A percentile compares a stretch with the other conserved stretches of the same genome.
These are phyloP conservation scores for Hericium coralloides DNA, from an alignment of 768 basidiomycete genomes.

Conservation along the genomic window DNA sequence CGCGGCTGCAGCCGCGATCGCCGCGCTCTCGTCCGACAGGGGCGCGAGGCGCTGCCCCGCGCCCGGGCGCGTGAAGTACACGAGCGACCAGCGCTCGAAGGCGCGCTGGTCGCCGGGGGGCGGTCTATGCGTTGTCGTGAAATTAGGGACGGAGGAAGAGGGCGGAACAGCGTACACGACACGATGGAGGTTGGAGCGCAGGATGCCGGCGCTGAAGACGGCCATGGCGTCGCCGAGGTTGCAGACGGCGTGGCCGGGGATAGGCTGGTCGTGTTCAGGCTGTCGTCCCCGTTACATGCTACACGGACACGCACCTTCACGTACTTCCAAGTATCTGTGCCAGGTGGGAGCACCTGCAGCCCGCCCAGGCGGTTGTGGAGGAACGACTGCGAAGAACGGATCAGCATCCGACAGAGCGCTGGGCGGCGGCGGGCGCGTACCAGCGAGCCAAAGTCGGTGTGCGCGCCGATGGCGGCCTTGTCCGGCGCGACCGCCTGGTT, in stretches of 20 bases:
- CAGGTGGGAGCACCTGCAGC: conserved; percentile 58
- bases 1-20: not conserved
- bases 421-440: conserved; percentile 22
- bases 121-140: conserved; percentile 18
- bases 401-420: not conserved
- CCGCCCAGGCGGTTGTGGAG: conserved; percentile 63
- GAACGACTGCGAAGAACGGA: conserved; percentile 27
- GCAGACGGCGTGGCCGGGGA: conserved; percentile 25
- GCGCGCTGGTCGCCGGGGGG: conserved; percentile 50
- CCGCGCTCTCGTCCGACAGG: not conserved
- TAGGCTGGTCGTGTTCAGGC: conserved; percentile 9
- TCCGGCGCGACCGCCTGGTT: not conserved
- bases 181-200: conserved; percentile 24
- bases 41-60: not conserved
- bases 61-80: conserved; percentile 15
- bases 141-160: not conserved
- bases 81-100: conserved; percentile 57
- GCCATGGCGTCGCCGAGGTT: conserved; percentile 25
- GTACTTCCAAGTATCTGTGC: conserved; percentile 56
- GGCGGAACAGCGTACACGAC: conserved; percentile 16
- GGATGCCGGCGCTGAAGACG: conserved; percentile 23
- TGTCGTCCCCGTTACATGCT: not conserved
- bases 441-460: conserved; percentile 18
- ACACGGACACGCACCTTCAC: conserved; percentile 35
- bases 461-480: conserved; percentile 3